Base-by-base conservation (phyloP, 2,329 filamentous ascomycete species). In the Colletotrichum sp. region DNA sequence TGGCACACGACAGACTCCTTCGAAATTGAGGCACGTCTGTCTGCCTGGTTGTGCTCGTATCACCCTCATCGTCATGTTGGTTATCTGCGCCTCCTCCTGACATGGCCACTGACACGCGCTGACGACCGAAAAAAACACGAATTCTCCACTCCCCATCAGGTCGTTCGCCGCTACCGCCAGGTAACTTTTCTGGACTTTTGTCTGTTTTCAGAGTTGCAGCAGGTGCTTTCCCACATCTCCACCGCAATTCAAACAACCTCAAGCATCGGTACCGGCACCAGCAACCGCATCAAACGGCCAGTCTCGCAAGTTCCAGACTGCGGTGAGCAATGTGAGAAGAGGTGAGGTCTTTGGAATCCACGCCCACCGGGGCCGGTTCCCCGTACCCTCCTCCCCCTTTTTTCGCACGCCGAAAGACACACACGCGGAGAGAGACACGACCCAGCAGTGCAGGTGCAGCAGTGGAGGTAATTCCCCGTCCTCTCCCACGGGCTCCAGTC, bases 331-430 rank as follows among this genome's bases (percentile, higher is more conserved):
- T 38, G 62, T 65, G 43, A 51, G 62, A 12, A 31, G 47, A 18
- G 15, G 59, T 24, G 21, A 58, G n/a, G 33, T 33, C 27, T 15
- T 21, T 27, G 43, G 43, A 51, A 51, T 51, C 43, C 15, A 24
- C 62, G 62, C 36, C 62, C 62, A 47, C 62, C 62, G 38, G 43
- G n/a, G 43, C 43, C 43, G 43, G 38, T 43, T 33, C 62, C 55
- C 55, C 61, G 36, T 69, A 43, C 33, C 21, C 51, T 15, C 43
- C 58, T 58, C 55, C 58, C 72, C 72, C 72, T 47, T 63, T 63
- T 63, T 61, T 38, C 43, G 38, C 67, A 70, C 70, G 67, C 67
- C 72, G 63, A 67, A 57, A 58, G 72, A 74, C 55, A 67, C 62
- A 73, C 21, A 47, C 7, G 8, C 29, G 8, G 29, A 29, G 33